phyloP scores from a whole-genome alignment of 2,329 filamentous ascomycete genomes.

The Xylariaceae sp. region DNA sequence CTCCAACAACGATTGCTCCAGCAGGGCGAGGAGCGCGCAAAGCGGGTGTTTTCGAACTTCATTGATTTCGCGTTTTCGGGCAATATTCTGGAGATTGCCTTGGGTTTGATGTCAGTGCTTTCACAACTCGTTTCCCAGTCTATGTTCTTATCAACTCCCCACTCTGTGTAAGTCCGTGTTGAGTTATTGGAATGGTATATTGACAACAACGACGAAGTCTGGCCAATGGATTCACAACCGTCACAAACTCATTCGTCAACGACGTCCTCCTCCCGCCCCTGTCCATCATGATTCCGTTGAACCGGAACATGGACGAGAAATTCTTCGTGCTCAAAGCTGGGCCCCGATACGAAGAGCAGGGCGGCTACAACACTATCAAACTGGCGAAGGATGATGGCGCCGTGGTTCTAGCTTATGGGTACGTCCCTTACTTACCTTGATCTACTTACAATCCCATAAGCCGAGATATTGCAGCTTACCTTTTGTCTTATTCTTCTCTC shows the following conservation, averaged over 20 bases:
- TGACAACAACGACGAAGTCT: slow-evolving; percentile 42
- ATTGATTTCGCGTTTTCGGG: slow-evolving; percentile 68
- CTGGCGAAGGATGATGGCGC: slow-evolving; percentile 67
- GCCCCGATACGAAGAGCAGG: slow-evolving; percentile 44
- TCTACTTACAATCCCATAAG: background rate
- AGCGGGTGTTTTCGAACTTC: slow-evolving; percentile 57
- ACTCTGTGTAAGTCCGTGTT: background rate
- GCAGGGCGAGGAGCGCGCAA: slow-evolving; percentile 43
- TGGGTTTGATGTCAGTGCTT: slow-evolving; percentile 61
- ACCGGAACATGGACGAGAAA: slow-evolving; percentile 68
- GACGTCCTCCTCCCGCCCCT: slow-evolving; percentile 66
- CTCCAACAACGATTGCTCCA: slow-evolving; percentile 30
- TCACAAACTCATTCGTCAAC: slow-evolving; percentile 67
- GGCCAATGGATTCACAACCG: slow-evolving; percentile 63
- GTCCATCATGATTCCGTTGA: slow-evolving; percentile 62
- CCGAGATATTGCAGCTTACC: background rate
- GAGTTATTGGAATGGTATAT: background rate
- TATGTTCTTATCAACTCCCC: too few species aligned
- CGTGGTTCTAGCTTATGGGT: slow-evolving; percentile 67
- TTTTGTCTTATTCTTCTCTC: background rate
- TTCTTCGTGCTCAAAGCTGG: slow-evolving; percentile 61
- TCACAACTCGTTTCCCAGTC: background rate
- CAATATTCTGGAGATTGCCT: slow-evolving; percentile 70
- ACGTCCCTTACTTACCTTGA: slow-evolving; percentile 21
- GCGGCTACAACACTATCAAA: slow-evolving; percentile 64